Base-by-base conservation (phyloP, 352 stramenopile species). In the Phytophthora pinifolia region DNA sequence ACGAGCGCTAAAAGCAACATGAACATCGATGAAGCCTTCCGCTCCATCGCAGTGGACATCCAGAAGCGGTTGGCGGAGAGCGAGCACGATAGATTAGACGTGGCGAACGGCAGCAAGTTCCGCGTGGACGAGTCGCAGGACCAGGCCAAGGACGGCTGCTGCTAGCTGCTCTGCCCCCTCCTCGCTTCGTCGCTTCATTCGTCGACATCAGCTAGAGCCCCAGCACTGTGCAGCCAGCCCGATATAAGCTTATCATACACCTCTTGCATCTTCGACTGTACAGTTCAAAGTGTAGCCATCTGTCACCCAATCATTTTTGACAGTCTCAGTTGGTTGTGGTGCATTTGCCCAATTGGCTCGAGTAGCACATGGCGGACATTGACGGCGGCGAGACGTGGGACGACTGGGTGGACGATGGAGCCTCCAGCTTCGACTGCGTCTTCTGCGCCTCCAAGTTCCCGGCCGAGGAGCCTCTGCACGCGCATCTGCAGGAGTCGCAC, bases 1-100 rank as follows among this genome's bases (percentile, higher is more conserved):
- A 97, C 89, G 18, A 93, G 86, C 38, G 94, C 94, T 38, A 97
- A 97, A 66, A 96, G 86, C 75, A 95, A 98, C 63, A 74, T 83
- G 50, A 97, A 98, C 59, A 96, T 98, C 44, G 89, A 97, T 31
- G 81, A 88, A 20, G 85, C 85, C 30, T 95, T 95, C 65, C 83
- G 80, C 42, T 89, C 81, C 22, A 93, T 95, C 62, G 85, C 85
- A n/a, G 76, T 93, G 50, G 83, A 95, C 55, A 87, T 95, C 63
- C 85, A 95, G 74, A 92, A 92, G 74, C 83, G 83, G 22, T 67
- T 95, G 30, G 78, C 81, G 6, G 85, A 94, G 60, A 89, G 79
- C 59, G 85, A 94, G 46, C 82, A 92, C 74, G 85, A 92, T 77
- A 76, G 85, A 82, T 86, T 93, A 89, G 85, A 94, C 48, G 83